Base-by-base conservation (phyloP, 1,284 basidiomycete genomes). In the Xerocomus amazonicus region DNA sequence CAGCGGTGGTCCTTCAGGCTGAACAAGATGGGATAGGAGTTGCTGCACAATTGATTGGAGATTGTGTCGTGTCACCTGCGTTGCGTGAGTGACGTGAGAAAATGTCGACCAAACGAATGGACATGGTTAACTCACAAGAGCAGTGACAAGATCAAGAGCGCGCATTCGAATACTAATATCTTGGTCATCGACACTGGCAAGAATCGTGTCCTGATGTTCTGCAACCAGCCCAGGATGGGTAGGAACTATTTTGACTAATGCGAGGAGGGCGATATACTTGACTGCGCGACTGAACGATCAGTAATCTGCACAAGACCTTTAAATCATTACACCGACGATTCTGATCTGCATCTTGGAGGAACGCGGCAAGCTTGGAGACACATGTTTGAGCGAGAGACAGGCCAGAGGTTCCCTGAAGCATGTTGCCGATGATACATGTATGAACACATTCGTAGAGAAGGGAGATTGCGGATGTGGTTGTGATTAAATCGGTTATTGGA, bases 391-490 rank as follows among this genome's bases (percentile, higher is more conserved):
- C 97, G 35, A 99, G 75, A 3, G 84, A 75, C 59, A 91, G 80
- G n/a, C 91, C 92, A 13, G 83, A 77, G 44, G 80, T 58, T 2
- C 87, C 88, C 55, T 88, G 85, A 8, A 99, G 78, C 93, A 99
- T 98, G 5, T 92, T 93, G 9, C 97, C 96, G 12, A 92, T 93
- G 60, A 99, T 98, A 62, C 94, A 96, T 2, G 97, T 98, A 61
- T 95, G 90, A 1, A 99, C 96, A 68, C 96, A 99, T 73, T 99
- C 97, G 69, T 99, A 99, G 8, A 99, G 73, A 19, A 99, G 75
- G 16, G 92, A 97, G 51, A 99, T 97, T 0, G 97, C 97, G 1
- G 91, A 87, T 0, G 97, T 99, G 1, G 92, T 97, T 1, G 91
- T 89, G 53, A 99, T 99, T 50, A 99, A 82, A 49, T 94, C 89